Percentiles rank a stretch among this genome's conserved stretches.
Conservation (phyloP, 768 basidiomycete species). For the Crassisporium funariophilum region DNA sequence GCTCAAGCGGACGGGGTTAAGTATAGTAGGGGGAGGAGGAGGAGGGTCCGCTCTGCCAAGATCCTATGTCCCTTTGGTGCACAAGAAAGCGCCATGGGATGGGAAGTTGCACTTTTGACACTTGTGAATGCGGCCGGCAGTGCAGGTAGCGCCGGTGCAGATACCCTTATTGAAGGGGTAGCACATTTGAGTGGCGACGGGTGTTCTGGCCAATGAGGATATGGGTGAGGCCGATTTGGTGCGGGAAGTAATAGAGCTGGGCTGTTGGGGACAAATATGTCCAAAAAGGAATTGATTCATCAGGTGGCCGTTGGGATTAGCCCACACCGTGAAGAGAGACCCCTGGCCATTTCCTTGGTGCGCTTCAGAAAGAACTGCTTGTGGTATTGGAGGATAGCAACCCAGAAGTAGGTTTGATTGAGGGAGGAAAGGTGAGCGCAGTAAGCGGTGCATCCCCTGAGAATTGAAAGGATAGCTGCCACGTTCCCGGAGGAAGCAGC, state of each 20-base stretch:
- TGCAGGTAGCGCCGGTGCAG: constrained; percentile 16
- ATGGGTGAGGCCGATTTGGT: neutral
- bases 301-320: neutral
- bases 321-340: constrained; percentile 3
- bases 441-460: neutral
- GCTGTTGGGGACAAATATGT: neutral
- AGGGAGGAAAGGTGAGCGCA: constrained; percentile 3
- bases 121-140: constrained; percentile 17
- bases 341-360: neutral
- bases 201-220: neutral
- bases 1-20: too few species aligned
- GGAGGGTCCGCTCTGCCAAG: constrained; percentile 1
- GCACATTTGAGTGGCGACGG: constrained; percentile 11
- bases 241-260: neutral
- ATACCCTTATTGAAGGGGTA: constrained; percentile 18
- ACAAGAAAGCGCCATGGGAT: constrained; percentile 5
- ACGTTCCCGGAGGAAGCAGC: constrained; percentile 5
- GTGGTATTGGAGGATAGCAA: constrained; percentile 2
- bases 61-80: constrained; percentile 5
- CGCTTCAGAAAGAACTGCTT: neutral
- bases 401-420: constrained; percentile 7
- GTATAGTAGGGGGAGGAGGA: too few species aligned
- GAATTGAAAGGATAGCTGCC: neutral
- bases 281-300: neutral
- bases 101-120: constrained; percentile 14